Percentiles rank a stretch among this genome's conserved stretches.
Conservation (phyloP, 169 alveolate species). For the Neospora caninum region DNA sequence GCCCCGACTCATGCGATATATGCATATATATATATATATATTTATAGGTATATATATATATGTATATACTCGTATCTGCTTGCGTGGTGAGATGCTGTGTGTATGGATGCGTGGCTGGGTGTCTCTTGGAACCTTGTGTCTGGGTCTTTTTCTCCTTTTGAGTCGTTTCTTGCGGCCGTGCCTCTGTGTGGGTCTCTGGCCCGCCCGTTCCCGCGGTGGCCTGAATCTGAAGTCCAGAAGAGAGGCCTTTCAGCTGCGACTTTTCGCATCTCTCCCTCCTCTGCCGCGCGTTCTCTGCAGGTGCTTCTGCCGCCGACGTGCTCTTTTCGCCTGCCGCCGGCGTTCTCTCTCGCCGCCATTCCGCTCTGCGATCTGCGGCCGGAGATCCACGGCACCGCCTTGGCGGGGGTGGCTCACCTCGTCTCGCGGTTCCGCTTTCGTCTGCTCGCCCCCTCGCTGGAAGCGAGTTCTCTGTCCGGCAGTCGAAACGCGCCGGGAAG, state of each 20-base stretch:
- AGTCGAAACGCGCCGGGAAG: not conserved
- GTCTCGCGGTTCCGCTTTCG: conserved; percentile 76
- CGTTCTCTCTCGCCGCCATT: conserved; percentile 70
- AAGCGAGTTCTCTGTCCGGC: not conserved
- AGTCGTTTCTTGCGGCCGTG: too few relatives aligned
- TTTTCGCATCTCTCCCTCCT: not conserved
- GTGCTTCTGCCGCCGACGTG: conserved; percentile 73
- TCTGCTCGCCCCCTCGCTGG: conserved; percentile 60
- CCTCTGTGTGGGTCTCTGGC: too few relatives aligned
- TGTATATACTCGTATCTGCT: not conserved
- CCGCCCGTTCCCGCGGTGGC: too few relatives aligned
- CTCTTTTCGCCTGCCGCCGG: conserved; percentile 71
- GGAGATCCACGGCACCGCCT: conserved; percentile 72
- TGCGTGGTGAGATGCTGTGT: too few relatives aligned
- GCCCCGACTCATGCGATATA: not conserved
- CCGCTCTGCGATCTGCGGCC: conserved; percentile 74
- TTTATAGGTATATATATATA: not conserved
- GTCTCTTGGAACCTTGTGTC: too few relatives aligned
- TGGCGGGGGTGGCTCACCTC: conserved; percentile 75
- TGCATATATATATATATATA: not conserved
- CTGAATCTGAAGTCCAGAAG: too few relatives aligned
- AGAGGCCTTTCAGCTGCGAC: too few relatives aligned
- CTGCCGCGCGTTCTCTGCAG: not conserved
- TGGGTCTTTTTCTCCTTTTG: too few relatives aligned
- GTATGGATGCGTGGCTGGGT: too few relatives aligned